Conservation (phyloP, 1,139 yeast species). For the Sugiyamaella sp. region DNA sequence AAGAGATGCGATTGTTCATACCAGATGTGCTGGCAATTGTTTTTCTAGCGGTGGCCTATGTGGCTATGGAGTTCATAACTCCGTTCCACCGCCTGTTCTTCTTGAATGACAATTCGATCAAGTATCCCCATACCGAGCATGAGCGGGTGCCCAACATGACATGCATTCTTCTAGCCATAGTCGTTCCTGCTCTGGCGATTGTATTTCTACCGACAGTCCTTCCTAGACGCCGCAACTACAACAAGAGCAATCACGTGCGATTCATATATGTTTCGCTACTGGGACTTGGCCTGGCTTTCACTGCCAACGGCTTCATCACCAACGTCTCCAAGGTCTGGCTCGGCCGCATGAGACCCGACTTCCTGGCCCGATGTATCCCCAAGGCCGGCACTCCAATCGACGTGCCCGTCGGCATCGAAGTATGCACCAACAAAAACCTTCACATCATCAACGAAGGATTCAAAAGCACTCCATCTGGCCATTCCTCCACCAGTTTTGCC, state of each 20-base stretch:
- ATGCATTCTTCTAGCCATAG: conserved; percentile 39
- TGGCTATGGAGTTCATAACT: conserved; percentile 32
- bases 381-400: conserved; percentile 42
- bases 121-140: conserved; percentile 55
- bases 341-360: conserved; percentile 83
- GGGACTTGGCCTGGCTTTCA: conserved; percentile 49
- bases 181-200: conserved; percentile 40
- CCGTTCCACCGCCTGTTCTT: conserved; percentile 41
- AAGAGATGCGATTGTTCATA: conserved; percentile 22
- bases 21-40: conserved; percentile 35
- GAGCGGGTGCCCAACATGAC: conserved; percentile 52
- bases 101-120: conserved; percentile 45
- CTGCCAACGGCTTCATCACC: conserved; percentile 51
- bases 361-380: conserved; percentile 69
- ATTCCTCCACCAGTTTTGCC: conserved; percentile 68
- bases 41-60: conserved; percentile 29
- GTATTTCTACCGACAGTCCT: conserved; percentile 33
- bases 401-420: conserved; percentile 53
- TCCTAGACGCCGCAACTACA: conserved; percentile 33
- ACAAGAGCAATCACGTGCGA: conserved; percentile 27
- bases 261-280: conserved; percentile 47
- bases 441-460: conserved; percentile 61
- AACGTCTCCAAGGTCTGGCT: conserved; percentile 70
- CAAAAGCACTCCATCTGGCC: conserved; percentile 84
- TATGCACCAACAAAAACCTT: conserved; percentile 51